Conservation (phyloP, 768 basidiomycete species). For the Trametes punicea region DNA sequence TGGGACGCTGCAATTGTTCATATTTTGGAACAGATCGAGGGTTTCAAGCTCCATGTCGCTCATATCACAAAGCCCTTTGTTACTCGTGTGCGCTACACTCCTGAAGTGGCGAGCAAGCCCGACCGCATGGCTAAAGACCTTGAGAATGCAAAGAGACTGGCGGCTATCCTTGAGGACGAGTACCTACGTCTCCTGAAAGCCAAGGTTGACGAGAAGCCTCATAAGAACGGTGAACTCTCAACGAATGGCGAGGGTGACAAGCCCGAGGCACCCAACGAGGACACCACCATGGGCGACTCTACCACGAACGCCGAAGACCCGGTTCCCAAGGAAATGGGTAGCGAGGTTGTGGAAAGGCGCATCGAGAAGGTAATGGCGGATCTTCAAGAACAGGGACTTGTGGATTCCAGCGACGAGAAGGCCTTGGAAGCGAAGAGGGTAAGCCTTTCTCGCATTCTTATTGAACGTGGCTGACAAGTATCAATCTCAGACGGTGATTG, state of each 20-base stretch:
- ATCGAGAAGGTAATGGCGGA: constrained; percentile 75
- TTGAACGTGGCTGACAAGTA: constrained; percentile 2
- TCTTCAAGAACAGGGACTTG: constrained; percentile 59
- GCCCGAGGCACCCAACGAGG: constrained; percentile 21
- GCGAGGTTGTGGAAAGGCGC: constrained; percentile 76
- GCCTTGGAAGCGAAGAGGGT: constrained; percentile 72
- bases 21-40: constrained; percentile 82
- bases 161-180: constrained; percentile 73
- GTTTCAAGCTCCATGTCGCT: constrained; percentile 89
- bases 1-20: too few relatives aligned
- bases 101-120: constrained; percentile 76
- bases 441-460: constrained; percentile 12
- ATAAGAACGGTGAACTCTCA: constrained; percentile 19
- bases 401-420: constrained; percentile 61
- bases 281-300: constrained; percentile 29
- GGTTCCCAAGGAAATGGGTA: constrained; percentile 63
- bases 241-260: constrained; percentile 20
- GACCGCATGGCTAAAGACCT: constrained; percentile 82
- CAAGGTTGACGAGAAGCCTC: constrained; percentile 23
- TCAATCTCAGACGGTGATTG: constrained; percentile 58
- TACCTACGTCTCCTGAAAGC: constrained; percentile 49
- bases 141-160: constrained; percentile 68
- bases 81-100: constrained; percentile 75
- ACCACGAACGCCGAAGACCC: constrained; percentile 39
- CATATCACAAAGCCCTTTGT: constrained; percentile 77